Conservation (phyloP, 352 stramenopile genomes). For the Phytopythium chamaehyphon region DNA sequence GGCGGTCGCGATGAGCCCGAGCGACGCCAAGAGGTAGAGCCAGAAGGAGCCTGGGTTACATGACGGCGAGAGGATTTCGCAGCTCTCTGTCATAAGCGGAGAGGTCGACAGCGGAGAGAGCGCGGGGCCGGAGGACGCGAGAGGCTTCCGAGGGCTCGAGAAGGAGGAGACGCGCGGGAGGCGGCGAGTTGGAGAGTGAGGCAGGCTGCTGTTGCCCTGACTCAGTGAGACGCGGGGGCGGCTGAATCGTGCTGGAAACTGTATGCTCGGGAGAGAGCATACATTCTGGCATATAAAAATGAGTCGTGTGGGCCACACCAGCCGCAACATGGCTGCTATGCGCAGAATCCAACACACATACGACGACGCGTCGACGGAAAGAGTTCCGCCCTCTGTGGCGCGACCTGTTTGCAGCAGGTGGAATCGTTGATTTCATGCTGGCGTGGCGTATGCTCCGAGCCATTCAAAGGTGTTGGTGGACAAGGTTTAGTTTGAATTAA, state of each 20-base stretch:
- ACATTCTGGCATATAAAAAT: background rate
- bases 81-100: conserved; percentile 29
- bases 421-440: too few relatives aligned
- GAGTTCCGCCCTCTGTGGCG: background rate
- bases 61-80: conserved; percentile 59
- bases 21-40: conserved; percentile 38
- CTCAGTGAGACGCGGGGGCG: conserved; percentile 5
- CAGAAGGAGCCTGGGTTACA: conserved; percentile 67
- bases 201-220: background rate
- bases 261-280: background rate
- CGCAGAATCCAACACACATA: conserved; percentile 4
- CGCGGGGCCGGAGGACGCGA: background rate
- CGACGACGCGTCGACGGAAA: background rate
- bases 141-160: background rate
- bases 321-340: background rate
- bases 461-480: too few relatives aligned
- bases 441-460: too few relatives aligned
- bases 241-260: background rate
- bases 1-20: conserved; percentile 47
- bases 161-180: conserved; percentile 1
- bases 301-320: conserved; percentile 1
- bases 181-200: background rate
- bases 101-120: conserved; percentile 5
- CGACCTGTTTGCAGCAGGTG: too few relatives aligned
- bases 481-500: background rate